These are phyloP conservation scores for Pyrenophora seminiperda DNA, from an alignment of 2,329 filamentous ascomycete genomes.

Conservation along the genomic window DNA sequence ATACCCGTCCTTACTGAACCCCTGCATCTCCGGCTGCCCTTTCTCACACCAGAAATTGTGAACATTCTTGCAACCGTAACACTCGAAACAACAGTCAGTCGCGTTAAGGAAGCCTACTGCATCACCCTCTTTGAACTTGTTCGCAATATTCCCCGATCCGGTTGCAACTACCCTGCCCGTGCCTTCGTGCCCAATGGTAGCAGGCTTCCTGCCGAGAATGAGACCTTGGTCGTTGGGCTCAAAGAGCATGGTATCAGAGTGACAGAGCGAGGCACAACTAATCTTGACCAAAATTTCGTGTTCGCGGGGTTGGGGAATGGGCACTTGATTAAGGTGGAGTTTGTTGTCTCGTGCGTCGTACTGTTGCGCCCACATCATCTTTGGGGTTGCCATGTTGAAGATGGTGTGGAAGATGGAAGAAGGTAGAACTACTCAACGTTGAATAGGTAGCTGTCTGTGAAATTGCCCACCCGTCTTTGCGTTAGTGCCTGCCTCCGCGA, in stretches of 20 bases:
- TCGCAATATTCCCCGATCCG: conserved; percentile 31
- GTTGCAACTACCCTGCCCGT: conserved; percentile 34
- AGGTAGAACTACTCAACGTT: neutral
- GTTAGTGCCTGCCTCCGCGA: neutral
- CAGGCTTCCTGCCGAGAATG: conserved; percentile 37
- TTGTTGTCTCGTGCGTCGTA: conserved; percentile 45
- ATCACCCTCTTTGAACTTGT: conserved; percentile 39
- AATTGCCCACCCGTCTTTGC: too few species aligned
- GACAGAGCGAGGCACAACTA: conserved; percentile 48
- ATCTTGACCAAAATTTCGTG: conserved; percentile 52
- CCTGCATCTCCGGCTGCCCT: conserved; percentile 40
- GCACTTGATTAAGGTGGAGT: conserved; percentile 52
- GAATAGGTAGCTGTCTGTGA: too few species aligned
- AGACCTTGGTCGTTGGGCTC: conserved; percentile 44
- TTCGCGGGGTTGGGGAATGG: conserved; percentile 51
- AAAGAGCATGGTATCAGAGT: conserved; percentile 48
- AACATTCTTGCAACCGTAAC: conserved; percentile 35
- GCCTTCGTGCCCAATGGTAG: conserved; percentile 44
- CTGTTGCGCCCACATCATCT: conserved; percentile 39
- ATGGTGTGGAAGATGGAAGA: neutral
- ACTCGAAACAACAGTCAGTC: conserved; percentile 43
- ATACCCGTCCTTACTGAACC: conserved; percentile 36
- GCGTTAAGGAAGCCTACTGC: conserved; percentile 43
- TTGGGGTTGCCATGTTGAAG: conserved; percentile 21
- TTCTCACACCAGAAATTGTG: conserved; percentile 39